Evolutionary conservation across 805 yeast genomes (phyloP), one percentile per base, ranked within the genome.

Genomic region (Sugiyamaella qingdaonensis): DNA sequence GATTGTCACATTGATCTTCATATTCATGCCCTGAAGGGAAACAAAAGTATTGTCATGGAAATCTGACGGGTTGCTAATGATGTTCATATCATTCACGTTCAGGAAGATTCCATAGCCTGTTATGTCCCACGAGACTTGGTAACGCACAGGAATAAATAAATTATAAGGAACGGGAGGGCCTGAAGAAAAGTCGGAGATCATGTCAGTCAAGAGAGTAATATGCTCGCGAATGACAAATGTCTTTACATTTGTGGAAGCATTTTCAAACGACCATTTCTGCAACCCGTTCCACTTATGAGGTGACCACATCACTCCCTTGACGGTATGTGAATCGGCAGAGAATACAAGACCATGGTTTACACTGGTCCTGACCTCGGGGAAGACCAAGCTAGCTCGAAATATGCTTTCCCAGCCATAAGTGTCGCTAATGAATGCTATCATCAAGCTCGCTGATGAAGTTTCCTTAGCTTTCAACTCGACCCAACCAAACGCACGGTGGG

Each of bases 41-140:
- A 92, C 55, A 61, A 82, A 92, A 33, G 84, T 79, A 66, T 94
- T 94, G 55, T 85, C 94, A 50, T 79, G 80, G 60, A 86, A 82
- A 63, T 90, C 97, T 39, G 90, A 70, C 0, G 98, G 96, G 61
- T 89, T 87, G 67, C 90, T 86, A 58, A 94, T 84, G 62, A 94
- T 87, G 65, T 94, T 94, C 41, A 81, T 80, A 62, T 89, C 96
- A 66, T 94, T 94, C 27, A 89, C 84, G 65, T 91, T 91, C 53
- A 92, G 67, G 63, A 73, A 86, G 7, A 92, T 67, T 32, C 79
- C 76, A 60, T 85, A 85, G 36, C 79, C 69, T 2, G 41, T 19
- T 21, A 88, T 62, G 1, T 73, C 68, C 90, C 95, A 85, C 33
- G 76, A 73, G 19, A 90, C 58, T 0, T 66, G 63, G 65, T 88